Evolutionary conservation across 257 asterid species (phyloP), one percentile per base, ranked within the genome.

Genomic region (Solanum etuberosum): DNA sequence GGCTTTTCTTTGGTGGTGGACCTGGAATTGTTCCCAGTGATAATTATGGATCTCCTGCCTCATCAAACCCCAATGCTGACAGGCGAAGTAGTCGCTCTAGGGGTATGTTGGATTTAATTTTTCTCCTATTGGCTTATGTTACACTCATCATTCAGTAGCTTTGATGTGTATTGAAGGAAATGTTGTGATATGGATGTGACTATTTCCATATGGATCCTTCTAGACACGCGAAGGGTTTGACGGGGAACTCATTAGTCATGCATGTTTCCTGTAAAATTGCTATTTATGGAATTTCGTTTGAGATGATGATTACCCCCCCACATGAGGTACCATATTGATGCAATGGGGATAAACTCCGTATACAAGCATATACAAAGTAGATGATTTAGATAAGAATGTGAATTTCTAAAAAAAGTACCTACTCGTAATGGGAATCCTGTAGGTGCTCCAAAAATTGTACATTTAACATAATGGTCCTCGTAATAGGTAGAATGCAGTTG

Each of bases 1-100:
- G 99, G 88, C 96, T 96, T 86, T 93, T 90, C 94, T 93, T 94
- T 90, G 98, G 99, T 48, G 98, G 98, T 83, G 98, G 98, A 68
- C 94, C 98, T 61, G 99, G 99, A 86, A 83, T 93, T 67, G 92
- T 93, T 88, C 94, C 98, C 34, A 89, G 84, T 88, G 99, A 97
- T 88, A 86, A 92, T 87, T 93, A 95, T 88, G 98, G 96, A 73
- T 88, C 98, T 87, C 91, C 85, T 91, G 90, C 90, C 78, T 90
- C 91, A 23, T 86, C 98, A 20, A 91, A 90, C 87, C 86, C 94
- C 70, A 93, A 83, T 92, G 89, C 92, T 89, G 99, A 95, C 59
- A 92, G 98, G 91, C 94, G 98, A 90, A 97, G 93, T 81, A 88
- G 95, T 87, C 98, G 96, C 71, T 92, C 96, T 54, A 94, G 99